Conservation (phyloP, 345 rosid genomes). For the Physaria fendleri region DNA sequence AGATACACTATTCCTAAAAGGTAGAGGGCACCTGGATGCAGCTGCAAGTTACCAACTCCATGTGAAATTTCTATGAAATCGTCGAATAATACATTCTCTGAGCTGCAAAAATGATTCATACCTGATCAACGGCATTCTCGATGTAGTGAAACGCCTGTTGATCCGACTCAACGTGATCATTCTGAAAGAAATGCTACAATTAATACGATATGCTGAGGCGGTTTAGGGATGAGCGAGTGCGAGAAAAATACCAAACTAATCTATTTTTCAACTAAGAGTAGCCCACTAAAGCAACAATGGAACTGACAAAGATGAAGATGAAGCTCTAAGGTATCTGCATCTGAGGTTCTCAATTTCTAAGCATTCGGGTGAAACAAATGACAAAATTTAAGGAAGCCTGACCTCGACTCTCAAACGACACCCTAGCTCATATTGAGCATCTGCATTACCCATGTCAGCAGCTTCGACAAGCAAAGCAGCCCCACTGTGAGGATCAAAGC, state of each 20-base stretch:
- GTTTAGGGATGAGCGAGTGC: not conserved
- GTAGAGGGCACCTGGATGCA: slow-evolving; percentile 96
- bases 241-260: not conserved
- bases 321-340: not conserved
- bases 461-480: slow-evolving; percentile 96
- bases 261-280: not conserved
- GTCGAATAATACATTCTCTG: not conserved
- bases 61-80: slow-evolving; percentile 23
- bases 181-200: slow-evolving; percentile 30
- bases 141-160: slow-evolving; percentile 84
- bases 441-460: slow-evolving; percentile 90
- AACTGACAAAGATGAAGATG: not conserved
- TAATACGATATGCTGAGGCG: not conserved
- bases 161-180: slow-evolving; percentile 70
- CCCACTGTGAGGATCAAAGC: slow-evolving; percentile 41
- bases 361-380: not conserved
- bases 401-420: slow-evolving; percentile 86
- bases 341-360: not conserved
- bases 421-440: slow-evolving; percentile 81
- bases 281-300: not conserved
- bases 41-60: slow-evolving; percentile 37
- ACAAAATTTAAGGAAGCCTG: not conserved
- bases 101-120: slow-evolving; percentile 18
- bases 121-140: slow-evolving; percentile 96
- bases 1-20: slow-evolving; percentile 83